Base-by-base conservation (phyloP, 1,284 basidiomycete genomes). In the Anthracocystis panici-leucophaei region DNA sequence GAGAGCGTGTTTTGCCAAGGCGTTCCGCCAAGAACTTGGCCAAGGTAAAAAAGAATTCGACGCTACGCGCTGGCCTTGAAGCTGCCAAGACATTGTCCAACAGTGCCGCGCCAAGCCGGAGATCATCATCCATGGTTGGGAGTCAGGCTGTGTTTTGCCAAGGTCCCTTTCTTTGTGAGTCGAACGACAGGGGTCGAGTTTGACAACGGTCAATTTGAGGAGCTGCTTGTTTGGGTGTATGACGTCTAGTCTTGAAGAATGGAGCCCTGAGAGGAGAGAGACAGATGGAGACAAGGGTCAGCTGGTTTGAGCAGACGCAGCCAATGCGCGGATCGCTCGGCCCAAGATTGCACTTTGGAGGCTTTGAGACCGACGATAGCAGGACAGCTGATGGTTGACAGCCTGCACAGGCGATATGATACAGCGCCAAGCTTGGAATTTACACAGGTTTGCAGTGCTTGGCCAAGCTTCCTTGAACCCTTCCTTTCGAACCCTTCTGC, bases 21-120 rank as follows among this genome's bases (percentile, higher is more conserved):
- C 61, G 42, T 45, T 50, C 12, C 50, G 67, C 67, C 67, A 70
- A 70, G 67, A 52, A 52, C 52, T 49, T 21, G 46, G 59, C 55
- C 67, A 57, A 70, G 56, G 54, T 31, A 40, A 52, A 54, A 38
- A 20, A 33, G 8, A 23, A 35, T 38, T 38, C 35, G 20, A 40
- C 41, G 33, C 29, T 50, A 33, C 31, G 31, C 31, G 31, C 31
- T 33, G 31, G 10, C 35, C 14, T 38, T 16, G 12, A 12, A 14
- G 35, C 35, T 38, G 35, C 35, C 45, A 48, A 48, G 25, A 48
- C 45, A 48, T 29, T n/a, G 33, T 20, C 20, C 38, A 51, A 11
- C 29, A 38, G 35, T 38, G 35, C 35, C 35, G 35, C 35, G 35
- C 35, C 35, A 38, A 38, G 35, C 35, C 35, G 35, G 35, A 12